Evolutionary conservation across 805 yeast species (phyloP).

Genomic region (Saturnispora dispora): DNA sequence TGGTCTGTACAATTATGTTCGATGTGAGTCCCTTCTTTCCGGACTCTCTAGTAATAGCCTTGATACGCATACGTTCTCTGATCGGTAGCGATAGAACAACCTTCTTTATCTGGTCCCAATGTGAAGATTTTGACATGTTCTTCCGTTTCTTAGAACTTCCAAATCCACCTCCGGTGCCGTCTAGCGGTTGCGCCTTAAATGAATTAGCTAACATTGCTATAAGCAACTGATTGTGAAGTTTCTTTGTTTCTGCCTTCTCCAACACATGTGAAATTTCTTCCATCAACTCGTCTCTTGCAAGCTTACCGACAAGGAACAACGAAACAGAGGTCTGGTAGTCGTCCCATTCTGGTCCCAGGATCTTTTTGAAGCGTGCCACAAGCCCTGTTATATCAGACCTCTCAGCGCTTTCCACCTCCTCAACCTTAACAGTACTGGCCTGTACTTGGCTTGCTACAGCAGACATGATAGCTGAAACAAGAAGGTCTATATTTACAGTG

Average conservation of each 20-base stretch:
- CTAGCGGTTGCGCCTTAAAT: constrained; percentile 63
- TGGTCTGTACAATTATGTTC: constrained; percentile 57
- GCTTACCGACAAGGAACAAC: constrained; percentile 65
- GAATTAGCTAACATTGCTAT: constrained; percentile 80
- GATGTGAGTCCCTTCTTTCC: constrained; percentile 70
- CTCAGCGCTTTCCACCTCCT: background rate
- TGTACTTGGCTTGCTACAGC: background rate
- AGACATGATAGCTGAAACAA: background rate
- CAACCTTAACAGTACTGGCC: background rate
- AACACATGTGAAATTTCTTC: constrained; percentile 49
- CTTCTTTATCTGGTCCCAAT: constrained; percentile 72
- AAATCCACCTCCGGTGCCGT: constrained; percentile 40
- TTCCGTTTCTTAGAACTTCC: constrained; percentile 36
- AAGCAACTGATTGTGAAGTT: constrained; percentile 76
- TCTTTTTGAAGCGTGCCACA: constrained; percentile 63
- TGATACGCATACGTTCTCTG: constrained; percentile 76
- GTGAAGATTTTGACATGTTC: constrained; percentile 49
- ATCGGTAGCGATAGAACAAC: constrained; percentile 81
- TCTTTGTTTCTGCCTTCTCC: constrained; percentile 33
- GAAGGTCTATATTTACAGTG: background rate
- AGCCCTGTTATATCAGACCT: constrained; percentile 45
- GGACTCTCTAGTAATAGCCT: constrained; percentile 72
- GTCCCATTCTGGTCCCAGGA: constrained; percentile 78
- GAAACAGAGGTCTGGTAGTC: constrained; percentile 73
- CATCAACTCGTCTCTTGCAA: constrained; percentile 68